Conservation (phyloP, 1,139 yeast genomes). For the Suhomyces atakaporum region DNA sequence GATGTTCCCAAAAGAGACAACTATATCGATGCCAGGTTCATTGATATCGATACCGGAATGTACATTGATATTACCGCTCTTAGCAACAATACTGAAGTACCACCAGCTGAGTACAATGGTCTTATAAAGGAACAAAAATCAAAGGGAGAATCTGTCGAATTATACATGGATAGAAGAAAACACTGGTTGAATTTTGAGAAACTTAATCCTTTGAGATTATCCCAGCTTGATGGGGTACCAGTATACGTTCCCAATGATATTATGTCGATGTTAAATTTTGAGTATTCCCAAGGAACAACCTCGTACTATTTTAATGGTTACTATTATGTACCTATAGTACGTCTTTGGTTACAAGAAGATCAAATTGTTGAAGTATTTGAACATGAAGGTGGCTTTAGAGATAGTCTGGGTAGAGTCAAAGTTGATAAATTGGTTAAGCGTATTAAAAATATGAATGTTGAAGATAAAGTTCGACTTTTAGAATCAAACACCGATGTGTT, state of each 20-base stretch:
- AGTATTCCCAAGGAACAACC: conserved; percentile 33
- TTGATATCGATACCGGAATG: conserved; percentile 18
- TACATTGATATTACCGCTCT: conserved; percentile 20
- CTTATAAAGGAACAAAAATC: conserved; percentile 19
- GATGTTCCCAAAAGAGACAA: conserved; percentile 14
- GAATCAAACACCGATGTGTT: conserved; percentile 14
- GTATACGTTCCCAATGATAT: conserved; percentile 39
- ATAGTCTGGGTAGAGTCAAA: conserved; percentile 2
- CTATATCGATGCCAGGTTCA: conserved; percentile 19
- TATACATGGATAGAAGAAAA: conserved; percentile 40
- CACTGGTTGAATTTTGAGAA: conserved; percentile 38
- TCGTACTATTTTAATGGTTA: conserved; percentile 26
- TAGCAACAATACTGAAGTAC: conserved; percentile 14
- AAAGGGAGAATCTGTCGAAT: conserved; percentile 21
- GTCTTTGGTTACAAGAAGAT: conserved; percentile 35
- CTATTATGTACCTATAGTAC: conserved; percentile 33
- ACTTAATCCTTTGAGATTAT: conserved; percentile 32
- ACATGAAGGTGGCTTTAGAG: conserved; percentile 7
- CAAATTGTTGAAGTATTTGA: conserved; percentile 19
- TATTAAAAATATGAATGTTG: conserved; percentile 16
- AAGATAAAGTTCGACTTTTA: conserved; percentile 13
- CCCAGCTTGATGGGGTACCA: conserved; percentile 40
- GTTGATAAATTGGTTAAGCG: conserved; percentile 18
- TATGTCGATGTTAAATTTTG: conserved; percentile 34
- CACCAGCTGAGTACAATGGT: conserved; percentile 29